A percentile compares a stretch with the other conserved stretches of the same genome.
phyloP scores from a whole-genome alignment of 371 early-diverging fungal species.

The Nosema muscidifuracis region DNA sequence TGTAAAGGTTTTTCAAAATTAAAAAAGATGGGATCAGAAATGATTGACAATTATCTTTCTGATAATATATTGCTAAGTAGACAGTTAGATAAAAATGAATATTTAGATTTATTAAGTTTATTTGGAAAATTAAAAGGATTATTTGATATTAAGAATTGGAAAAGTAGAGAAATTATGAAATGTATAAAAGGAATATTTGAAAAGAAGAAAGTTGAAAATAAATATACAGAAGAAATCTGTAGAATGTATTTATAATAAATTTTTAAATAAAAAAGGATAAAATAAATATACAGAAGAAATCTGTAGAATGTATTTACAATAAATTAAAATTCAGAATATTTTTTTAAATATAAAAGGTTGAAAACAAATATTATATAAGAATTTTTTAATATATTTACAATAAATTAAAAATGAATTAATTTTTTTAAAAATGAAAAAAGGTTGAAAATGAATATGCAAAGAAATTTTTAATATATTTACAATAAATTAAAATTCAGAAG shows the following conservation, averaged over 20 bases:
- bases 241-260: not conserved
- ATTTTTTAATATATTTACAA: too few relatives aligned
- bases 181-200: constrained; percentile 42
- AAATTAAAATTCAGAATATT: not conserved
- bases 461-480: too few relatives aligned
- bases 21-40: not conserved
- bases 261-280: constrained; percentile 1
- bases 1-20: constrained; percentile 22
- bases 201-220: constrained; percentile 3
- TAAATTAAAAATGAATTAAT: too few relatives aligned
- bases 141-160: constrained; percentile 41
- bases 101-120: constrained; percentile 34
- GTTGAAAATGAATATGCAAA: too few relatives aligned
- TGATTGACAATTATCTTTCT: constrained; percentile 46
- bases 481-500: too few relatives aligned
- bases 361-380: too few relatives aligned
- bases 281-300: not conserved
- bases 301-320: not conserved
- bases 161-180: constrained; percentile 25
- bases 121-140: constrained; percentile 18
- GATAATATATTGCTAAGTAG: constrained; percentile 35
- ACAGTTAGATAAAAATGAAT: constrained; percentile 26
- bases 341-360: too few relatives aligned
- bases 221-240: not conserved
- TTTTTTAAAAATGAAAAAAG: too few relatives aligned